A percentile compares a stretch with the other conserved stretches of the same genome.
Conservation (phyloP, 257 asterid genomes). For the Gentiana macrophylla region DNA sequence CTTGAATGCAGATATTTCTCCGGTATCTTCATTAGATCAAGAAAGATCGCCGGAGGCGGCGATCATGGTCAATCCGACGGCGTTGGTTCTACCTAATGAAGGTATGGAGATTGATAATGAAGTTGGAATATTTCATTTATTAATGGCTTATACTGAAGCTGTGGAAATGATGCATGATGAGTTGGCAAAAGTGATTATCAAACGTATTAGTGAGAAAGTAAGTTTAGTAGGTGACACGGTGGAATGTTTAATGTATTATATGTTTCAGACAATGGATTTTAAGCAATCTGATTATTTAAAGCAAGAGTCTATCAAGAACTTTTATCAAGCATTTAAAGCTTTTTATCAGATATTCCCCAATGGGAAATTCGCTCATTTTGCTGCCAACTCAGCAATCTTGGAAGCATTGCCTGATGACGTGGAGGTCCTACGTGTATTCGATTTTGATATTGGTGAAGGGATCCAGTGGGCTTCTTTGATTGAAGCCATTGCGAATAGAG, state of each 20-base stretch:
- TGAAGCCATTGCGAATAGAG: slow-evolving; percentile 19
- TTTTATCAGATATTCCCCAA: slow-evolving; percentile 33
- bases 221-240: slow-evolving; percentile 21
- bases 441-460: slow-evolving; percentile 49
- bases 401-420: slow-evolving; percentile 34
- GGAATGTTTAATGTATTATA: slow-evolving; percentile 26
- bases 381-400: slow-evolving; percentile 41
- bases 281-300: slow-evolving; percentile 18
- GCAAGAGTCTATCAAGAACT: slow-evolving; percentile 26
- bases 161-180: slow-evolving; percentile 21
- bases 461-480: slow-evolving; percentile 45
- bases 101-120: slow-evolving; percentile 25
- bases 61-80: background rate
- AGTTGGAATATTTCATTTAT: slow-evolving; percentile 22
- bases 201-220: slow-evolving; percentile 23
- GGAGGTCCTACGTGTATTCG: slow-evolving; percentile 20
- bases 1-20: background rate
- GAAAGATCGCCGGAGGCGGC: too few species aligned
- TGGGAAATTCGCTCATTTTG: slow-evolving; percentile 47
- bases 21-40: too few species aligned
- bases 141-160: slow-evolving; percentile 37
- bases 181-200: slow-evolving; percentile 17
- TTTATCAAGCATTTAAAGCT: slow-evolving; percentile 28
- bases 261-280: slow-evolving; percentile 20
- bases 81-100: slow-evolving; percentile 9